Base-by-base conservation (phyloP, 371 early-diverging fungal genomes). In the Saksenaea vasiformis region DNA sequence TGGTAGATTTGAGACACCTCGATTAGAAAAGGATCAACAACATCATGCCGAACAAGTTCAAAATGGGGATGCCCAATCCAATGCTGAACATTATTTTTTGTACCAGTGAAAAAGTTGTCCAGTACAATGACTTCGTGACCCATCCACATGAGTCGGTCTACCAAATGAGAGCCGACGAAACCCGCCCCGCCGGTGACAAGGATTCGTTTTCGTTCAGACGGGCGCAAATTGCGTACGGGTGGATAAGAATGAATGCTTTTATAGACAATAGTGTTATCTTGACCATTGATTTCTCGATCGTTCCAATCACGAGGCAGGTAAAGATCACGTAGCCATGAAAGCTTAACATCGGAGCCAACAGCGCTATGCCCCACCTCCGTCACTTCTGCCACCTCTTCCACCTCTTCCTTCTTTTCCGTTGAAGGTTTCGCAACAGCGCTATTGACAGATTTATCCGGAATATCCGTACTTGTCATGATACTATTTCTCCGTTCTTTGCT, bases 101-200 rank as follows among this genome's bases (percentile, higher is more conserved):
- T 78, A 1, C 90, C 95, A 7, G 95, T 95, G 70, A 91, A 93
- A 61, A 93, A 92, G 79, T 95, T 94, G 71, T 95, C 95, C 17
- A 93, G 62, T 8, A 90, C 91, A 75, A 90, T 90, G 27, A 95
- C 95, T 56, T 89, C 86, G 62, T 94, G 91, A 1, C 94, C 95
- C 91, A 93, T 91, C 54, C 88, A 67, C 93, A 95, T 92, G 44
- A 95, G 74, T 27, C 93, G 78, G 66, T 93, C 93, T 0, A 94
- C 94, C 5, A 94, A 73, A 71, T 95, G 93, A 11, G 90, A 90
- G 3, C 95, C 95, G 0, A 95, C 93, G 78, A 94, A 95, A 3
- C 95, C 95, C 15, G 95, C 93, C 8, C 95, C 95, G 5, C 95
- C 95, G 1, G 94, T 95, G 15, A 95, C 94, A 34, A 95, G 80